Evolutionary conservation across 208 protist genomes (phyloP).

Genomic region (Phytomonas francai): DNA sequence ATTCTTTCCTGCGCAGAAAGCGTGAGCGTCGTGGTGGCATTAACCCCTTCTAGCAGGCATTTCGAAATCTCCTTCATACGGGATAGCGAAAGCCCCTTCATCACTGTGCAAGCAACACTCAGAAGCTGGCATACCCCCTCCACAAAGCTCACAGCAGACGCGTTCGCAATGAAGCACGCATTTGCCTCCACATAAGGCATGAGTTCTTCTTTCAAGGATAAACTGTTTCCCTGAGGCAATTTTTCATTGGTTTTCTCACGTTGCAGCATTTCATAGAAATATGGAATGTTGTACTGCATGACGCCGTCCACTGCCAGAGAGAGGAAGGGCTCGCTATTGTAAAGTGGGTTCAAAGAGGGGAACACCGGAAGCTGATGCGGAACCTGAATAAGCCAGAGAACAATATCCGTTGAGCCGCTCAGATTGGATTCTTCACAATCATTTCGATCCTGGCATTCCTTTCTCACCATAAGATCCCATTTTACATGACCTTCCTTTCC

Average conservation of each 20-base stretch:
- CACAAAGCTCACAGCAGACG: slow-evolving; percentile 61
- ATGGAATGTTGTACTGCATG: slow-evolving; percentile 64
- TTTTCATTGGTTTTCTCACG: slow-evolving; percentile 25
- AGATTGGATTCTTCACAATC: no score
- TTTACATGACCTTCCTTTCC: no score
- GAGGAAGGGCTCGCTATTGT: slow-evolving; percentile 28
- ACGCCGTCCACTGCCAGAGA: slow-evolving; percentile 36
- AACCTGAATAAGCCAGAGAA: slow-evolving; percentile 52
- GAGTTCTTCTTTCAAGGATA: slow-evolving; percentile 39
- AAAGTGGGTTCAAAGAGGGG: no score
- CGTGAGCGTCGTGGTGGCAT: slow-evolving; percentile 46
- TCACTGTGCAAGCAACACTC: slow-evolving; percentile 33
- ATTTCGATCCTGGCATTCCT: no score
- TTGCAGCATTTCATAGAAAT: slow-evolving; percentile 45
- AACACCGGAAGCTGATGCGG: slow-evolving; percentile 48
- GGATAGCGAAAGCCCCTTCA: slow-evolving; percentile 25
- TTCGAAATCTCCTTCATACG: slow-evolving; percentile 41
- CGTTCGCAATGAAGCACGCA: slow-evolving; percentile 67
- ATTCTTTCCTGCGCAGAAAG: slow-evolving; percentile 77
- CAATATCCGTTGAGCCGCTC: no score
- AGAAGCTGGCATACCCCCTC: slow-evolving; percentile 66
- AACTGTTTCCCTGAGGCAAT: slow-evolving; percentile 25
- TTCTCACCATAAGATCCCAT: no score
- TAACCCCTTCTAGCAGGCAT: slow-evolving; percentile 32
- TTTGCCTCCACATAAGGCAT: slow-evolving; percentile 60